These are phyloP conservation scores for Hemileia vastatrix DNA, from an alignment of 1,284 basidiomycete genomes.

Conservation along the genomic window DNA sequence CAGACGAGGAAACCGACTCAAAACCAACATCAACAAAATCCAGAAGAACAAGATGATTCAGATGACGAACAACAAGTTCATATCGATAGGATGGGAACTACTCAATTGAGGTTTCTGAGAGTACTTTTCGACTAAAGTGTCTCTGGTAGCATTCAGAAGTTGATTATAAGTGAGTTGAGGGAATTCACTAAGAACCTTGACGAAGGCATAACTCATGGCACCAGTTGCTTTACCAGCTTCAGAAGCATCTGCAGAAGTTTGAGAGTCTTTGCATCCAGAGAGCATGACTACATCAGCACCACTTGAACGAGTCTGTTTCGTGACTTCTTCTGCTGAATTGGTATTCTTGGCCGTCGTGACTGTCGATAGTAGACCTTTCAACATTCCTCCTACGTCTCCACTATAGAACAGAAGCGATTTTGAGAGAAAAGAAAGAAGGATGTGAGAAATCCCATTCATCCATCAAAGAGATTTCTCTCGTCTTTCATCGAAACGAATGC, in stretches of 20 bases:
- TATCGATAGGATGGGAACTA: constrained; percentile 44
- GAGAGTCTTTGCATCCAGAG: constrained; percentile 44
- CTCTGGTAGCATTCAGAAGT: constrained; percentile 7
- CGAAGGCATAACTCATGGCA: constrained; percentile 41
- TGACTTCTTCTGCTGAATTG: constrained; percentile 35
- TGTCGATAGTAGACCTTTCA: constrained; percentile 31
- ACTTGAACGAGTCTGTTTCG: constrained; percentile 33
- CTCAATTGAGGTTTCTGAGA: constrained; percentile 6
- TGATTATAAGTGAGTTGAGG: constrained; percentile 9
- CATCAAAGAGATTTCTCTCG: too few relatives aligned
- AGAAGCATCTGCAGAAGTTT: constrained; percentile 40
- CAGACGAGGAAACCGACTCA: neutral
- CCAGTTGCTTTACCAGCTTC: constrained; percentile 42
- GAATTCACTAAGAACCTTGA: constrained; percentile 27
- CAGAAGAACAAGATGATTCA: constrained; percentile 9
- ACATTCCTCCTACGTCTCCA: too few relatives aligned
- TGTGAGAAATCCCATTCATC: neutral
- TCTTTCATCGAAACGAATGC: neutral
- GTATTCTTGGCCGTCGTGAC: constrained; percentile 34
- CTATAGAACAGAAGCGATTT: neutral
- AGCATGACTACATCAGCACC: constrained; percentile 42
- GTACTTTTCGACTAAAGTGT: constrained; percentile 2
- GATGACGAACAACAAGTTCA: constrained; percentile 39
- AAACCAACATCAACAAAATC: neutral
- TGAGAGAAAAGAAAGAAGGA: constrained; percentile 2